phyloP scores from a whole-genome alignment of 352 stramenopile genomes.

The Pythium chondricola region DNA sequence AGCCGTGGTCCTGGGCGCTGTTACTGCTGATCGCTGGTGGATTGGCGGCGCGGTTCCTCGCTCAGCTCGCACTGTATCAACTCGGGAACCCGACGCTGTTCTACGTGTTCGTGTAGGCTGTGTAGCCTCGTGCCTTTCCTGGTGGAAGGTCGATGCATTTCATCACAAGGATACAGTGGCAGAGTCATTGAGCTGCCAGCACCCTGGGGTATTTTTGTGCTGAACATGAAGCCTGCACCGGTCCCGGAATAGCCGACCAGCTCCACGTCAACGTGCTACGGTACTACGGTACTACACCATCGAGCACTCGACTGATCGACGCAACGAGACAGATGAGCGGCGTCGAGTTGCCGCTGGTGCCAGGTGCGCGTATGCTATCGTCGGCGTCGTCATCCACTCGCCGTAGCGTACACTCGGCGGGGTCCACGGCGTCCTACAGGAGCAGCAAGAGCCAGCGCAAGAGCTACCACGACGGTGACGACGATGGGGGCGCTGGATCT shows the following conservation, averaged over 20 bases:
- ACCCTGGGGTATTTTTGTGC: too few relatives aligned
- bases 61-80: conserved; percentile 55
- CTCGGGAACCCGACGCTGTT: conserved; percentile 73
- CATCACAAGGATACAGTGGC: too few relatives aligned
- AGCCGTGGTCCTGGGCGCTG: conserved; percentile 20
- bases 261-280: too few relatives aligned
- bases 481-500: conserved; percentile 17
- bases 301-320: too few relatives aligned
- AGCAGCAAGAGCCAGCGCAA: conserved; percentile 24
- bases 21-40: conserved; percentile 29
- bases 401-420: conserved; percentile 35
- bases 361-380: conserved; percentile 33
- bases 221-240: too few relatives aligned
- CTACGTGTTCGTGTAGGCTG: conserved; percentile 52
- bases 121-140: too few relatives aligned
- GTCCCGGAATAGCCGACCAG: too few relatives aligned
- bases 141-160: too few relatives aligned
- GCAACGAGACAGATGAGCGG: too few relatives aligned
- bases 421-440: conserved; percentile 29
- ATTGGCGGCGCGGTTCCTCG: conserved; percentile 29
- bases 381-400: conserved; percentile 35
- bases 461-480: conserved; percentile 1
- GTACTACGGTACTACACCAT: too few relatives aligned
- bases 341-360: conserved; percentile 48
- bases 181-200: too few relatives aligned